Evolutionary conservation across 2,329 filamentous ascomycete species (phyloP).

Genomic region (Colletotrichum sp.): DNA sequence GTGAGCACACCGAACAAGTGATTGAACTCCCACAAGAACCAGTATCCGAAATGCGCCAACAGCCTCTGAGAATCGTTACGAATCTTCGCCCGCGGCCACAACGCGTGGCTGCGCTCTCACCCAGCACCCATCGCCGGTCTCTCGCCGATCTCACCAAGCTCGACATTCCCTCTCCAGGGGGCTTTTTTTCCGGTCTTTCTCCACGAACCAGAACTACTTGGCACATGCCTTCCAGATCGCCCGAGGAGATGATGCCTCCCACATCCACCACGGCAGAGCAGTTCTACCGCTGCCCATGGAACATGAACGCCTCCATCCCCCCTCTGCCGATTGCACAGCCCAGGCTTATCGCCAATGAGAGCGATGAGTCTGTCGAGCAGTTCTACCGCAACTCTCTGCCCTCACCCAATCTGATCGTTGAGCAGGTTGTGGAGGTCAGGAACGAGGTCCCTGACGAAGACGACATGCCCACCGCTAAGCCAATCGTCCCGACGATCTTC

Average conservation of each 20-base stretch:
- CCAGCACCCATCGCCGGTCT: constrained; percentile 56
- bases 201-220: constrained; percentile 80
- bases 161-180: constrained; percentile 89
- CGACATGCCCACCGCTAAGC: constrained; percentile 72
- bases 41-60: constrained; percentile 57
- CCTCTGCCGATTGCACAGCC: constrained; percentile 29
- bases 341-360: constrained; percentile 33
- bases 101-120: constrained; percentile 36
- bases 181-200: constrained; percentile 88
- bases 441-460: constrained; percentile 56
- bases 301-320: constrained; percentile 43
- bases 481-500: constrained; percentile 32
- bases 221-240: constrained; percentile 65
- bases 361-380: constrained; percentile 33
- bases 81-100: constrained; percentile 34
- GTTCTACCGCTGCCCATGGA: constrained; percentile 89
- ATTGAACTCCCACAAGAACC: constrained; percentile 52
- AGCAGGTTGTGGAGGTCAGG: constrained; percentile 69
- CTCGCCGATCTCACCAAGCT: constrained; percentile 78
- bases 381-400: constrained; percentile 42
- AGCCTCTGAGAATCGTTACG: constrained; percentile 55
- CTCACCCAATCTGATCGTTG: constrained; percentile 52
- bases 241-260: constrained; percentile 64
- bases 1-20: constrained; percentile 54
- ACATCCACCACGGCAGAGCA: constrained; percentile 91